These are phyloP conservation scores for Trichothecium roseum DNA, from an alignment of 2,329 filamentous ascomycete species.

Conservation along the genomic window DNA sequence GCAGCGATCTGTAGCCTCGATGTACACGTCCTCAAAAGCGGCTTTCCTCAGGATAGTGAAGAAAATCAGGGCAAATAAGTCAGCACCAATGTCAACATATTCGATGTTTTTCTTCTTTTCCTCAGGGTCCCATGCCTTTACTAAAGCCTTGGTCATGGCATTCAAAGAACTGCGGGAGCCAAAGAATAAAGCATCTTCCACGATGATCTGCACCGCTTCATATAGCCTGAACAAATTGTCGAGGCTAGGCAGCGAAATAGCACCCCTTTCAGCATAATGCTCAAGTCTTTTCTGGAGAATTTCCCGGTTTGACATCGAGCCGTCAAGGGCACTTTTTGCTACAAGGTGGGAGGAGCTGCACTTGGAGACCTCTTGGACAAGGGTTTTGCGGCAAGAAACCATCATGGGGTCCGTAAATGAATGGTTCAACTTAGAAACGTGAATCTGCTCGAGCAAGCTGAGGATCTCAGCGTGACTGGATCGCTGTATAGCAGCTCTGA, in stretches of 20 bases:
- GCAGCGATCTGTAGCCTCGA: conserved; percentile 52
- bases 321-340: conserved; percentile 15
- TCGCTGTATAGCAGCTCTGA: conserved; percentile 14
- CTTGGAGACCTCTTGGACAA: conserved; percentile 16
- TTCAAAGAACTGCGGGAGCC: conserved; percentile 21
- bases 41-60: conserved; percentile 46
- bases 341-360: conserved; percentile 15
- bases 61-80: conserved; percentile 45
- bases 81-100: conserved; percentile 32
- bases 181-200: conserved; percentile 17
- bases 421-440: conserved; percentile 12
- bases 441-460: conserved; percentile 19
- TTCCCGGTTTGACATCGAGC: conserved; percentile 13
- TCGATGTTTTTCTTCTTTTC: conserved; percentile 11
- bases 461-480: conserved; percentile 19
- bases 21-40: conserved; percentile 51
- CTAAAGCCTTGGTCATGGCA: conserved; percentile 23
- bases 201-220: conserved; percentile 12
- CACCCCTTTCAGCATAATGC: conserved; percentile 14
- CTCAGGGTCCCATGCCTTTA: conserved; percentile 17
- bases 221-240: conserved; percentile 14
- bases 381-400: conserved; percentile 12
- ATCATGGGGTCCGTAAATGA: conserved; percentile 15
- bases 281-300: conserved; percentile 16
- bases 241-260: conserved; percentile 10